Base-by-base conservation (phyloP, 2,329 filamentous ascomycete genomes). In the Fusarium abutilonis region DNA sequence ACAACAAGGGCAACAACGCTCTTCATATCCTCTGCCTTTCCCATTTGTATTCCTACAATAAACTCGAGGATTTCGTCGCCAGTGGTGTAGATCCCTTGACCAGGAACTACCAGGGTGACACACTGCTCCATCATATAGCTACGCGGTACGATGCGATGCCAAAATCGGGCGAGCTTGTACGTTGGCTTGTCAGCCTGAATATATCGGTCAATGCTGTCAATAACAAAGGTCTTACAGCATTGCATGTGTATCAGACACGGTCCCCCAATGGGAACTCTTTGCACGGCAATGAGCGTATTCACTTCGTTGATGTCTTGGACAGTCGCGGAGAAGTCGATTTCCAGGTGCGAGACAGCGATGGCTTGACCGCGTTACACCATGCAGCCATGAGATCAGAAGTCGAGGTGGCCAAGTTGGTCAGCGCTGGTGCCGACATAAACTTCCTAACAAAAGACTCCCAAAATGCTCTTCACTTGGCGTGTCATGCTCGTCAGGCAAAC, bases 401-500 rank as follows among this genome's bases (percentile, higher is more conserved):
- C 19, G 49, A 56, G 9, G 9, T 66, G 2, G 35, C n/a, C 3
- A 45, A 40, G 8, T 13, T 69, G 3, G n/a, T 63, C 3, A 48
- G 19, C 3, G 42, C 46, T 13, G 59, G 55, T 2, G 51, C 51
- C 3, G 35, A 68, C 28, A 10, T 64, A 0, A 40, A 47, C 9
- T 10, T 31, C 14, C 28, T 64, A 31, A 69, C 67, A 2, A 14
- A 13, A 6, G 62, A 69, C 29, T 52, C 19, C 1, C 61, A 66
- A 14, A 66, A 63, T 19, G 23, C 56, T 4, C 45, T 69, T 1
- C 67, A 69, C 44, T n/a, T 69, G 2, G 56, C 64, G 4, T 68
- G 59, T 6, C 62, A 59, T n/a, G 56, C 66, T 21, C 59, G 62
- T 1, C 39, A 59, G 14, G 11, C 52, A 7, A 49, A 38, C 15